Conservation (phyloP, 371 early-diverging fungal genomes). For the Mucor indicus region DNA sequence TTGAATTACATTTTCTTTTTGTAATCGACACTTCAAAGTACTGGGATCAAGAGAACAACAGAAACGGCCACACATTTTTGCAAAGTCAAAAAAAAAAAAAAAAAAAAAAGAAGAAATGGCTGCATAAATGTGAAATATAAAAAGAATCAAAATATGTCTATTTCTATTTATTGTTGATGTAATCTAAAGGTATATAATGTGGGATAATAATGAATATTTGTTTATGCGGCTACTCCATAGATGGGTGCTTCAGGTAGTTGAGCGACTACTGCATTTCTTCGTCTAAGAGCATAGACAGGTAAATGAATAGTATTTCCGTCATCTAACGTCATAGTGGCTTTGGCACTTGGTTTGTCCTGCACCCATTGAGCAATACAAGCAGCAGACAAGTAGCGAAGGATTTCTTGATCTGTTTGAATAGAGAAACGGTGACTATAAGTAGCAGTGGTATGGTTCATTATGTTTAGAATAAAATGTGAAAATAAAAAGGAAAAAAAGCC, state of each 20-base stretch:
- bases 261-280: slow-evolving; percentile 40
- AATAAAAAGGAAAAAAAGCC: not conserved
- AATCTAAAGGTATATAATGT: not conserved
- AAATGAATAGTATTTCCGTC: slow-evolving; percentile 32
- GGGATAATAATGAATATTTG: too few species aligned
- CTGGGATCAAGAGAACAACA: slow-evolving; percentile 29
- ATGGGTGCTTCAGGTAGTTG: slow-evolving; percentile 36
- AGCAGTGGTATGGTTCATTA: too few species aligned
- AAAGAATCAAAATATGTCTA: too few species aligned
- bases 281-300: slow-evolving; percentile 39
- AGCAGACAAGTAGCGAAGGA: slow-evolving; percentile 21
- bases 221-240: slow-evolving; percentile 16
- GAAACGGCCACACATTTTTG: slow-evolving; percentile 49
- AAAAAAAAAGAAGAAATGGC: too few species aligned
- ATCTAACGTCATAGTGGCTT: slow-evolving; percentile 31
- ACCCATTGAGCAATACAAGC: slow-evolving; percentile 28
- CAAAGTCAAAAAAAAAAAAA: too few species aligned
- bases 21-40: slow-evolving; percentile 29
- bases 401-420: slow-evolving; percentile 17
- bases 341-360: slow-evolving; percentile 24
- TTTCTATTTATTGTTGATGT: not conserved
- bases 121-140: too few species aligned
- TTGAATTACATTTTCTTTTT: slow-evolving; percentile 27
- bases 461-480: too few species aligned
- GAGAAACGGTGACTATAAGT: slow-evolving; percentile 23